Evolutionary conservation across 1,284 basidiomycete genomes (phyloP).

Genomic region (Trametes polyzona): DNA sequence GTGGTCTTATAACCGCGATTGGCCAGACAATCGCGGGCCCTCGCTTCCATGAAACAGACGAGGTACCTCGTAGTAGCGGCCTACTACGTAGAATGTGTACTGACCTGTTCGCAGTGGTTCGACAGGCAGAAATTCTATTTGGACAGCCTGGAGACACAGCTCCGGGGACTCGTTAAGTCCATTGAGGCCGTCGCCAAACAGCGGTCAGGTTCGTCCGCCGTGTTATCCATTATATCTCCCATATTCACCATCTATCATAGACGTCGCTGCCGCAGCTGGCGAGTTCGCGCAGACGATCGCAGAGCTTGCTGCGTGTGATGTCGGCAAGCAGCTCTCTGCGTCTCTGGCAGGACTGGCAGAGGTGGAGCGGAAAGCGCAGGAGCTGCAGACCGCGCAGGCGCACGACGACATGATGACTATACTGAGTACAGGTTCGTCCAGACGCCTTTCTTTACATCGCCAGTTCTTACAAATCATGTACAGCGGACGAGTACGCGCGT

Average conservation of each 20-base stretch:
- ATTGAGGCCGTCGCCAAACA: constrained; percentile 85
- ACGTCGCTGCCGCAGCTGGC: constrained; percentile 65
- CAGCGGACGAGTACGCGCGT: constrained; percentile 91
- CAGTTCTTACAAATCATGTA: constrained; percentile 6
- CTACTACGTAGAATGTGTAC: too few species aligned
- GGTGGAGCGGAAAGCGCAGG: constrained; percentile 73
- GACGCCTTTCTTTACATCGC: neutral
- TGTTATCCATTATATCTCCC: neutral
- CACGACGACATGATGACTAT: constrained; percentile 80
- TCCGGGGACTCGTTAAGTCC: constrained; percentile 84
- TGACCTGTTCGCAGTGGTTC: constrained; percentile 74
- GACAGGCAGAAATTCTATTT: constrained; percentile 86
- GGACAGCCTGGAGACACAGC: constrained; percentile 88
- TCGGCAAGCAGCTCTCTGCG: constrained; percentile 73
- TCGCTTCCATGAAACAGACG: constrained; percentile 92
- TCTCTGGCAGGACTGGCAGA: constrained; percentile 73
- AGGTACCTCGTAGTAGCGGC: constrained; percentile 50
- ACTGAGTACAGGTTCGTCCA: constrained; percentile 66
- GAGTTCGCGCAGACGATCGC: constrained; percentile 75
- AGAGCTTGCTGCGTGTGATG: constrained; percentile 74
- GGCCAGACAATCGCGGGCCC: constrained; percentile 81
- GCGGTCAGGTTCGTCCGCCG: constrained; percentile 58
- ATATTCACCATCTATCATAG: constrained; percentile 41
- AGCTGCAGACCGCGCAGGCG: constrained; percentile 71
- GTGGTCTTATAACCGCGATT: constrained; percentile 80